Evolutionary conservation across 2,329 filamentous ascomycete species (phyloP).

Genomic region (Diaporthe sp.): DNA sequence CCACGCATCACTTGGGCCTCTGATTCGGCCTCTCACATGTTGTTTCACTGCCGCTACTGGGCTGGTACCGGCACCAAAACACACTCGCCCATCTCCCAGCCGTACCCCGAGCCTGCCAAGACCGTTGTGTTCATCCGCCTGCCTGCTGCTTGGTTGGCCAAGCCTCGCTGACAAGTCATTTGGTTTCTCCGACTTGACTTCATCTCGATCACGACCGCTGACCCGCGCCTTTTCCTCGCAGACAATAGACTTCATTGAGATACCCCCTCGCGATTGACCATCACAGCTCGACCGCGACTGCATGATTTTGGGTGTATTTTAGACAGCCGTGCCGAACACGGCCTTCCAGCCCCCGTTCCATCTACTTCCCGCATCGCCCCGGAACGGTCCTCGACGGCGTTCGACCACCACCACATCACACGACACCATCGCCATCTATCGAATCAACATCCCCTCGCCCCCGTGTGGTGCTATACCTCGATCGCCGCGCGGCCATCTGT

Average conservation of each 20-base stretch:
- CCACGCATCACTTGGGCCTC: constrained; percentile 11
- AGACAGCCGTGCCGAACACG: constrained; percentile 27
- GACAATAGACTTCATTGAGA: constrained; percentile 35
- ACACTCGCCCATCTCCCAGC: background rate
- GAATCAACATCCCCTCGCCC: background rate
- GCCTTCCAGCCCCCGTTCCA: constrained; percentile 6
- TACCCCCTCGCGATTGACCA: constrained; percentile 30
- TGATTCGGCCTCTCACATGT: constrained; percentile 27
- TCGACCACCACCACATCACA: background rate
- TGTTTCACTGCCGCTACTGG: constrained; percentile 29
- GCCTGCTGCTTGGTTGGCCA: constrained; percentile 27
- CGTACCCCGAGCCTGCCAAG: constrained; percentile 23
- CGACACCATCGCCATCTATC: constrained; percentile 20
- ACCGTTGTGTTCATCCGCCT: constrained; percentile 27
- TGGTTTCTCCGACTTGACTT: constrained; percentile 28
- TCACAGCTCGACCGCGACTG: constrained; percentile 24
- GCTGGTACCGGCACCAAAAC: constrained; percentile 24
- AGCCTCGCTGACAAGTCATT: constrained; percentile 30
- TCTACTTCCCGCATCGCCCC: constrained; percentile 1
- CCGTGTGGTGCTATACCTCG: background rate
- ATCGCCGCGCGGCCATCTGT: constrained; percentile 20
- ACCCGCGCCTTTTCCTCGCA: constrained; percentile 27
- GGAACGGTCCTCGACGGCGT: background rate
- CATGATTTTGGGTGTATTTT: constrained; percentile 30
- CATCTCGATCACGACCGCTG: constrained; percentile 25